Evolutionary conservation across 805 yeast genomes (phyloP), one percentile per base, ranked within the genome.

Genomic region (Saccharomycopsis schoenii): DNA sequence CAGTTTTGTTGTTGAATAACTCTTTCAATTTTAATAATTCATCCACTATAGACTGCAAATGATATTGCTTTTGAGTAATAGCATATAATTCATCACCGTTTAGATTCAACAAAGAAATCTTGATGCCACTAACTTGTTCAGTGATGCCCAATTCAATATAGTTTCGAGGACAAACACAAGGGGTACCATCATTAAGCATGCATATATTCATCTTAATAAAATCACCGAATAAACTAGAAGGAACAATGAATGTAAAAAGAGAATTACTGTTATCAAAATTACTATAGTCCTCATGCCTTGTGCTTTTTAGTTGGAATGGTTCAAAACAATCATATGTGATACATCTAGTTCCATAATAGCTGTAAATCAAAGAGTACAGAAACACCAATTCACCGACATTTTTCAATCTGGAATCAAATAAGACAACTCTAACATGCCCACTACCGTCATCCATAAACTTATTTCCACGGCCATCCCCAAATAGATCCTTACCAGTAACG

Each of bases 161-260:
- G 81, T 87, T 81, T 39, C 76, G 74, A 0, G 96, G 96, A 64
- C 91, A 84, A 1, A 88, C 88, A 25, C 93, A 81, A 0, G 97
- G 93, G 0, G 93, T 88, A 11, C 93, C 89, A 74, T 94, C 98
- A 62, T 82, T 80, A 24, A 93, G 78, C 36, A 87, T 70, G 62
- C 89, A 87, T 1, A 93, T 84, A 62, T 81, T 82, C 19, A 89
- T 73, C 55, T 87, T 80, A 51, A 84, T 77, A 69, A 90, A 94
- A 60, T 82, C 85, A 14, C 98, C 98, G 25, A 85, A 81, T 59
- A 94, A 75, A 1, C 97, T 91, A 0, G 97, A 90, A 0, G 97
- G 91, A 0, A 97, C 92, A 15, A 93, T 96, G 69, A 89, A 83
- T 14, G 94, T 85, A 50, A 85, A 78, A 24, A 77, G 74, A 55